Base-by-base conservation (phyloP, 768 basidiomycete species). In the Dioszegia hungarica region DNA sequence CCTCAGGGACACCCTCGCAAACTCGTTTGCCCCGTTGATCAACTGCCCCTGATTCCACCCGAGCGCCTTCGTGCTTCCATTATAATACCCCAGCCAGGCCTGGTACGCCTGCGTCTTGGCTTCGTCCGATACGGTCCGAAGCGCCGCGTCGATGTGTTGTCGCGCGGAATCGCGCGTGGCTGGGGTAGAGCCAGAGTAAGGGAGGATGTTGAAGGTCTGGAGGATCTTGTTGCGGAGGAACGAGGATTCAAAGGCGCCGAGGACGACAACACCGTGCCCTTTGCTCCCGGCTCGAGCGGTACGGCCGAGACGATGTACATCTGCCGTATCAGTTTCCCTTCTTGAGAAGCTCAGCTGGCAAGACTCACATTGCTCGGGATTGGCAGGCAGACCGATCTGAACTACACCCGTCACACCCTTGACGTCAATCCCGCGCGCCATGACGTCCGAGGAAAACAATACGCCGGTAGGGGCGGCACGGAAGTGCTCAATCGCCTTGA, bases 391-490 rank as follows among this genome's bases (percentile, higher is more conserved):
- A 22, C 78, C 78, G 53, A 76, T 72, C 67, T 86, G 85, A 6
- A 85, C 64, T 41, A 86, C 81, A 0, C 81, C 78, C 0, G 84
- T 83, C 6, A 86, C 83, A 17, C 82, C 82, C 2, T 84, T 84
- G 68, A 86, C 83, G 70, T 87, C 85, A 77, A 87, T 83, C 6
- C 86, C 86, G 19, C 86, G 77, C 1, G 85, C 78, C 6, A 72
- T 74, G 15, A 78, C 77, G 62, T 78, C 78, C 1, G 77, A 77
- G 11, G 77, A 75, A 61, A 79, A 77, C 34, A 79, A 64, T 34
- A 79, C 62, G 12, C 77, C 82, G 3, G 77, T 79, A n/a, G 66
- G 74, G 0, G 79, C 72, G 3, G 67, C 64, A 27, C 77, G 78
- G 72, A 86, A 85, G 17, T 71, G 59, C n/a, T 82, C 79, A 1